Base-by-base conservation (phyloP, 176 grass and related monocot genomes). In the Oryza australiensis region DNA sequence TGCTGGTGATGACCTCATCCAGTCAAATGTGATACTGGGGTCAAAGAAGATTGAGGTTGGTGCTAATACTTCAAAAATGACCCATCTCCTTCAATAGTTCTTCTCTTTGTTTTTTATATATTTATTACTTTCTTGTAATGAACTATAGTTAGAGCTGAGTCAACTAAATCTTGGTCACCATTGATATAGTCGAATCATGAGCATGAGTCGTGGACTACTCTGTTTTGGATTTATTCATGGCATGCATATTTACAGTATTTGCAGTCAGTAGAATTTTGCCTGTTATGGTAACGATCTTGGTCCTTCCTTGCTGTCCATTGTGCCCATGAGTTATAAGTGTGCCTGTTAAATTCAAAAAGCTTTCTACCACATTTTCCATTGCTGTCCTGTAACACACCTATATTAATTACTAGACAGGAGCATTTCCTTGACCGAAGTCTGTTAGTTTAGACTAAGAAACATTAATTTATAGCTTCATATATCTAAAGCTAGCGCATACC, bases 11-110 rank as follows among this genome's bases (percentile, higher is more conserved):
- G 91, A 89, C 79, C 78, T 96, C 53, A 96, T 99, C 78, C 32
- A 96, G 70, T 93, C 93, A 30, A 81, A 90, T 91, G 89, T 94
- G 29, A 96, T 99, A 79, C 83, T 94, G 20, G 97, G 97, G 6
- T 86, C 80, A 22, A 86, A 86, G 79, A 94, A 86, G 60, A 96
- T 96, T 66, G 93, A 96, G 89, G 95, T 98, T 55, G 67, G 27
- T 38, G 15, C 12, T 18, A 40, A 73, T 69, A 49, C 38, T 62
- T 46, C 45, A 55, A 55, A 68, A 37, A 37, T 20, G 27, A 62
- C 23, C 6, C 1, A 3, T 8, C 23, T 45, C 40, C 15, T 68
- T 40, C 4, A 35, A n/a, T 13, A 12, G 29, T 27, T 53, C n/a
- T 9, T 0, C 28, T 7, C 55, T 85, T 68, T 30, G 28, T 13